Conservation (phyloP, 768 basidiomycete species). For the Leccinellum albellum region DNA sequence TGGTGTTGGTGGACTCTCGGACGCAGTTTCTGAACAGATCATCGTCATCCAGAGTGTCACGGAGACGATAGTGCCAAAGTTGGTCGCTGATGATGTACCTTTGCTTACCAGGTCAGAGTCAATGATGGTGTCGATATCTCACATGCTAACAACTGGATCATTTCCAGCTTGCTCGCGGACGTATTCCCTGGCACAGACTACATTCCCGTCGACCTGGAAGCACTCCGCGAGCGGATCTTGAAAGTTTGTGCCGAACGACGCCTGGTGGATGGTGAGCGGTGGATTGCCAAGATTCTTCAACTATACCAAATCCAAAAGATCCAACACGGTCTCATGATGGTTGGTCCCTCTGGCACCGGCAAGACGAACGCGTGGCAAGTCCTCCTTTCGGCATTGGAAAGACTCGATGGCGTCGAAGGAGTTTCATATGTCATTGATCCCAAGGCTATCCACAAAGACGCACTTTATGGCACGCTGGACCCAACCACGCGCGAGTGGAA, state of each 20-base stretch:
- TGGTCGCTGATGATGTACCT: conserved; percentile 96
- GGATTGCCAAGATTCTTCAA: conserved; percentile 95
- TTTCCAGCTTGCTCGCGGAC: conserved; percentile 78
- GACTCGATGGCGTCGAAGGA: conserved; percentile 89
- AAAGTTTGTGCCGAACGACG: conserved; percentile 85
- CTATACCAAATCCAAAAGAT: conserved; percentile 99
- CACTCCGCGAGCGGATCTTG: conserved; percentile 78
- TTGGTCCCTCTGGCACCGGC: conserved; percentile 93
- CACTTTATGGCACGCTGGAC: conserved; percentile 94
- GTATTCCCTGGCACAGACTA: conserved; percentile 97
- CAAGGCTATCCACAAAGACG: conserved; percentile 98
- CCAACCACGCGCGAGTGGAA: conserved; percentile 99
- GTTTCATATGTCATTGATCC: conserved; percentile 97
- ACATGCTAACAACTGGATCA: not conserved
- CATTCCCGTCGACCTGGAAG: conserved; percentile 81
- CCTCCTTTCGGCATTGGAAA: conserved; percentile 82
- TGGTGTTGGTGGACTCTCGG: conserved; percentile 56
- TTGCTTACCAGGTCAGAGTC: conserved; percentile 76
- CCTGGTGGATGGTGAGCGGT: conserved; percentile 80
- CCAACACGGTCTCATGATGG: conserved; percentile 99
- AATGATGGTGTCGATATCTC: not conserved
- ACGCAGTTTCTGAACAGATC: conserved; percentile 82
- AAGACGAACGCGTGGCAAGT: conserved; percentile 98
- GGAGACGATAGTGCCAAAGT: conserved; percentile 96
- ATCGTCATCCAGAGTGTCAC: conserved; percentile 98